phyloP scores from a whole-genome alignment of 495 filamentous ascomycete species.

The Aspergillus indologenus region DNA sequence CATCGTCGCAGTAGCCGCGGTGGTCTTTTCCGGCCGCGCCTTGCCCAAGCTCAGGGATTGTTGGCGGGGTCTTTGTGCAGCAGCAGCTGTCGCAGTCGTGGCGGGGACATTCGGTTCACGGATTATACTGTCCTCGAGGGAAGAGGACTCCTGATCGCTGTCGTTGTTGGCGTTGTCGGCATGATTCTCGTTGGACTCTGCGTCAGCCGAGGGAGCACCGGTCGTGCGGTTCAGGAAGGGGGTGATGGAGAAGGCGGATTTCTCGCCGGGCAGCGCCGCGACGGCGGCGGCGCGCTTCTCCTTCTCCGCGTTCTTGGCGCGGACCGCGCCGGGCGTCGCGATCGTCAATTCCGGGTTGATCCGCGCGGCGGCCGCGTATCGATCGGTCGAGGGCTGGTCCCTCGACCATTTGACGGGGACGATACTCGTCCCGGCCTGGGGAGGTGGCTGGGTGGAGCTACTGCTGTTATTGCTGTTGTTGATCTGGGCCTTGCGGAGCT shows the following conservation, averaged over 20 bases:
- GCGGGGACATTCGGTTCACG: not conserved
- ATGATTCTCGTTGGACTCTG: constrained; percentile 34
- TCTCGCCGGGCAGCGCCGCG: constrained; percentile 62
- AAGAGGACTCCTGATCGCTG: not conserved
- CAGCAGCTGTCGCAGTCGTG: not conserved
- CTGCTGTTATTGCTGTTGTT: constrained; percentile 43
- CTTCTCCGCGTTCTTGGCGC: constrained; percentile 51
- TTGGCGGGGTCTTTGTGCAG: not conserved
- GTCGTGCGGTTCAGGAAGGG: constrained; percentile 82
- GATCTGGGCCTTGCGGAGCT: constrained; percentile 58
- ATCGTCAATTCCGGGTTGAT: constrained; percentile 53
- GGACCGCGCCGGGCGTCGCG: constrained; percentile 64
- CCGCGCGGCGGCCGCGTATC: constrained; percentile 40
- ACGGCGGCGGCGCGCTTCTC: constrained; percentile 44
- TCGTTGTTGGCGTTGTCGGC: constrained; percentile 30
- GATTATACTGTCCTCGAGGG: not conserved
- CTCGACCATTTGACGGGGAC: constrained; percentile 22
- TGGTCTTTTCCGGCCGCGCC: not conserved
- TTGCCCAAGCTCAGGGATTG: not conserved
- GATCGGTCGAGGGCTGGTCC: constrained; percentile 28
- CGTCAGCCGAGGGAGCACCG: constrained; percentile 14
- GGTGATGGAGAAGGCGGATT: constrained; percentile 89
- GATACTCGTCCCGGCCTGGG: constrained; percentile 6
- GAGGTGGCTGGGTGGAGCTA: constrained; percentile 1
- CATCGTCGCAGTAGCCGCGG: not conserved